phyloP scores from a whole-genome alignment of 2,329 filamentous ascomycete genomes.

The Colletotrichum godetiae region DNA sequence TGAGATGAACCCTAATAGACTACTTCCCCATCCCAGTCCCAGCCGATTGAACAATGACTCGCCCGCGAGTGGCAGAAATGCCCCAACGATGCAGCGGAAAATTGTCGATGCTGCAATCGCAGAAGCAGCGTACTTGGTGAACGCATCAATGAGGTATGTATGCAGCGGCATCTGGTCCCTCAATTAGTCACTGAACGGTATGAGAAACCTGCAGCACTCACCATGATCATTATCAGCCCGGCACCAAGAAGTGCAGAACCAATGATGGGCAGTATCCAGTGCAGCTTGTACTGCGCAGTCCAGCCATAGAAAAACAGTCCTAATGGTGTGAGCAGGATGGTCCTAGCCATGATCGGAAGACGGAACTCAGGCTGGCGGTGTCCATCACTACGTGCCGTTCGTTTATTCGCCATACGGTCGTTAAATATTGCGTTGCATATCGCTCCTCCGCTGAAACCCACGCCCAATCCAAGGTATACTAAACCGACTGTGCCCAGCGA shows the following conservation, averaged over 20 bases:
- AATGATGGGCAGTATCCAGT: not conserved
- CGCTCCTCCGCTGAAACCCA: constrained; percentile 28
- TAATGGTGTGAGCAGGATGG: not conserved
- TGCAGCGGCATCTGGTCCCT: not conserved
- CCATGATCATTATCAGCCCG: not conserved
- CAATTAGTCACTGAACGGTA: not conserved
- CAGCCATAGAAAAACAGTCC: not conserved
- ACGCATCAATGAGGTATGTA: constrained; percentile 66
- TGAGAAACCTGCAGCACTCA: not conserved
- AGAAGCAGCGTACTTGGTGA: constrained; percentile 69
- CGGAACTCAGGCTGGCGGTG: not conserved
- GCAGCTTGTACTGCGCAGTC: not conserved
- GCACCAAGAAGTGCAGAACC: not conserved
- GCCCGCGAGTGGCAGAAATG: constrained; percentile 62
- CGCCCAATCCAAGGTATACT: constrained; percentile 37
- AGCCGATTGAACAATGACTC: constrained; percentile 61
- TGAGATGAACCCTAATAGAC: constrained; percentile 44
- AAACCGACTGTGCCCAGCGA: constrained; percentile 37
- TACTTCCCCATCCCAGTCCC: constrained; percentile 67
- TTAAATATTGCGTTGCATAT: not conserved
- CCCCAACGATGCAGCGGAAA: constrained; percentile 60
- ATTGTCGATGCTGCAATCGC: constrained; percentile 75
- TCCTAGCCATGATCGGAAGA: not conserved
- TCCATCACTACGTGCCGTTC: not conserved
- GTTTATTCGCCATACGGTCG: not conserved